Conservation (phyloP, 1,139 yeast genomes). For the Yarrowia galli region DNA sequence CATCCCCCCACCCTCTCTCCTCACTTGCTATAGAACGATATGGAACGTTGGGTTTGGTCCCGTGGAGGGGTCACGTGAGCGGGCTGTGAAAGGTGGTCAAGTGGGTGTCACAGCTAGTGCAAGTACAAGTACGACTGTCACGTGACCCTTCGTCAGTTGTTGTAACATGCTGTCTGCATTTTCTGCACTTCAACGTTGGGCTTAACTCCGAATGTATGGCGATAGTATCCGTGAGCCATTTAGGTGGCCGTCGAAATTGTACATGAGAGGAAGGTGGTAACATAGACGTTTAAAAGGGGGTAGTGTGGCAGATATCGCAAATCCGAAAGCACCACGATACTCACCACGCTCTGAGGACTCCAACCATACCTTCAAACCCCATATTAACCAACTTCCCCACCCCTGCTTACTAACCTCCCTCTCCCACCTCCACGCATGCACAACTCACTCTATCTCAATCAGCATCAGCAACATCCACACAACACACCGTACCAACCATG, state of each 20-base stretch:
- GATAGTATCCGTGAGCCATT: constrained; percentile 11
- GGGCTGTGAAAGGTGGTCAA: too few species aligned
- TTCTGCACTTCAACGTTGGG: not conserved
- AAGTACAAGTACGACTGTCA: not conserved
- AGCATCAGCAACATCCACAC: constrained; percentile 20
- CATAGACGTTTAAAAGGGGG: too few species aligned
- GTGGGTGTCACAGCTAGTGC: too few species aligned
- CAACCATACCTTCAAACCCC: too few species aligned
- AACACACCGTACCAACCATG: constrained; percentile 53
- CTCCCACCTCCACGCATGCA: constrained; percentile 11
- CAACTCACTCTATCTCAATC: constrained; percentile 19
- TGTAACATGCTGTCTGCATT: too few species aligned
- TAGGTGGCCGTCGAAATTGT: not conserved
- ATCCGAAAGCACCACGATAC: not conserved
- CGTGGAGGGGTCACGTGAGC: too few species aligned
- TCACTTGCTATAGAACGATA: not conserved
- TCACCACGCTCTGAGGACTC: too few species aligned
- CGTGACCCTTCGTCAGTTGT: not conserved
- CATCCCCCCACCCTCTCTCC: not conserved
- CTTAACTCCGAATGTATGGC: not conserved
- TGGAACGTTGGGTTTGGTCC: constrained; percentile 31
- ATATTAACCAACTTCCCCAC: not conserved
- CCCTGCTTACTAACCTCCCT: not conserved
- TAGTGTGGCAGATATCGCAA: too few species aligned
- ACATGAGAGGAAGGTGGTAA: not conserved